Base-by-base conservation (phyloP, 2,329 filamentous ascomycete genomes). In the Colletotrichum sp. region DNA sequence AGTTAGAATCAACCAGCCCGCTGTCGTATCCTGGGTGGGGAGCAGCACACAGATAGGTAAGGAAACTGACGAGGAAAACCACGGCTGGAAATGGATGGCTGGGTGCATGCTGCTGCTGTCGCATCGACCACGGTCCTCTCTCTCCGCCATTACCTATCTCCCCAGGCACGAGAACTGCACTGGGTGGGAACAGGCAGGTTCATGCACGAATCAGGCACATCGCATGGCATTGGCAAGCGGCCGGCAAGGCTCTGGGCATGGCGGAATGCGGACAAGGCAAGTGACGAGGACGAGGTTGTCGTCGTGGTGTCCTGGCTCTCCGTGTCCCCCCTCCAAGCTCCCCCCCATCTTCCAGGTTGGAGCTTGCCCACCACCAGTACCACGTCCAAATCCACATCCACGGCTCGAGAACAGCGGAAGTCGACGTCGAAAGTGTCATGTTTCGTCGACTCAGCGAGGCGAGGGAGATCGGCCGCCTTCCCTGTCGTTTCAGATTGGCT, bases 361-460 rank as follows among this genome's bases (percentile, higher is more conserved):
- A 49, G 44, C 18, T 24, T 44, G 66, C 66, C 66, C 32, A 69
- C 32, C 28, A 24, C 30, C 49, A 57, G 8, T 49, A 57, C 49
- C 65, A 39, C 13, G 49, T 36, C 49, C 30, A 66, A 15, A 52
- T 68, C 49, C 65, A 39, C 8, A 52, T 36, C 49, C 49, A 72
- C 55, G 63, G 55, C 52, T 72, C 32, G 49, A 69, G 70, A 64
- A 64, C 34, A 6, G 44, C 44, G 24, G 15, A 72, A 60, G 74
- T 73, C 70, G 57, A 69, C 65, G 73, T 76, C 73, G 65, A 76
- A 72, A 49, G 62, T 76, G 74, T 52, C 74, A 73, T 76, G 74
- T 76, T 76, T 76, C 74, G 70, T 69, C 74, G 74, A 69, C 74
- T 73, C 74, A 69, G 70, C 74, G 36, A 73, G 74, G 70, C 70